Evolutionary conservation across 306 rosid species (phyloP).

Genomic region (Trichosanthes cucumerina): DNA sequence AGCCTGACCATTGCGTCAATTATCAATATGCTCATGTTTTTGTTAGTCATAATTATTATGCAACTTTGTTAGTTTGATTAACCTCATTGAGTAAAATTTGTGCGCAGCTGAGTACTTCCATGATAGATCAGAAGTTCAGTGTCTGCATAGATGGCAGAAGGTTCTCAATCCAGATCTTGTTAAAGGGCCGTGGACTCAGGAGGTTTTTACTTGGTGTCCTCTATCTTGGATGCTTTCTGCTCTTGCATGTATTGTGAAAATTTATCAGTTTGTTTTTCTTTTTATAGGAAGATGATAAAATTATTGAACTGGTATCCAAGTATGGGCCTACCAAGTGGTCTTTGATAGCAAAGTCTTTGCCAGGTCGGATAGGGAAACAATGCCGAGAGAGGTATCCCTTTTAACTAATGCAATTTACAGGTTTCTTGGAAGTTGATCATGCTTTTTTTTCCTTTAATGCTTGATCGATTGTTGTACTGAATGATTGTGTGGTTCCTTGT

Average conservation of each 20-base stretch:
- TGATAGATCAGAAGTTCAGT: conserved; percentile 95
- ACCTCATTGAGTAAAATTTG: conserved; percentile 5
- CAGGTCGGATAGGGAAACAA: conserved; percentile 98
- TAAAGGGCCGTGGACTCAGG: conserved; percentile 96
- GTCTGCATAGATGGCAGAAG: conserved; percentile 99
- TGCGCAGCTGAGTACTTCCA: conserved; percentile 81
- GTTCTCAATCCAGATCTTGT: conserved; percentile 96
- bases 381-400: conserved; percentile 82
- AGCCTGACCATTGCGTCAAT: background rate
- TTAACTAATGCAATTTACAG: background rate
- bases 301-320: conserved; percentile 60
- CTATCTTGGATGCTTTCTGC: conserved; percentile 1
- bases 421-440: background rate
- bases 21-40: background rate
- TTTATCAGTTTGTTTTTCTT: background rate
- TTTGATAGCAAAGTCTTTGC: conserved; percentile 83
- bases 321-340: conserved; percentile 98
- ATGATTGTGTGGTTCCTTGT: background rate
- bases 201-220: conserved; percentile 40
- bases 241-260: conserved; percentile 13
- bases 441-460: background rate
- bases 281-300: conserved; percentile 85
- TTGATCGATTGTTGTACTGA: background rate
- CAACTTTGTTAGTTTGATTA: background rate
- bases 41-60: background rate